Evolutionary conservation across 768 basidiomycete genomes (phyloP).

Genomic region (Phaeolepiota aurea): DNA sequence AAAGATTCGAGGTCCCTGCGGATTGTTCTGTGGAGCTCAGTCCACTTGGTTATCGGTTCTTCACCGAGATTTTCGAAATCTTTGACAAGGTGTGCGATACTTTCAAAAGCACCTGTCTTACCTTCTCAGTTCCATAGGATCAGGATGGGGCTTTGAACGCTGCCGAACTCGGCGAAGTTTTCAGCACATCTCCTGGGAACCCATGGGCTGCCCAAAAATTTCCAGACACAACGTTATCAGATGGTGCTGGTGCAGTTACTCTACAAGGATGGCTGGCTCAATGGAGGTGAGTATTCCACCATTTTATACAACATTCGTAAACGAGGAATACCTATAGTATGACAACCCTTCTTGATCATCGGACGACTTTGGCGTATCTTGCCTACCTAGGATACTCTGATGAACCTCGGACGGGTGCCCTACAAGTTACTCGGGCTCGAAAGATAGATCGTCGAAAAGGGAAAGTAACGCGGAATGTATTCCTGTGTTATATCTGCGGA

Average conservation of each 20-base stretch:
- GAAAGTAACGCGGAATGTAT: conserved; percentile 85
- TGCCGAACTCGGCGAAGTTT: conserved; percentile 77
- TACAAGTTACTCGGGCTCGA: conserved; percentile 79
- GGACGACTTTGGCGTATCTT: conserved; percentile 86
- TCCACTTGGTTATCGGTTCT: conserved; percentile 92
- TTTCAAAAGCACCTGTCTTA: not conserved
- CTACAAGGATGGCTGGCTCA: conserved; percentile 97
- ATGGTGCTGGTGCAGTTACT: conserved; percentile 87
- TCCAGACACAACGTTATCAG: conserved; percentile 82
- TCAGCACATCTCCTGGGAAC: conserved; percentile 92
- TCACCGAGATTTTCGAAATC: conserved; percentile 92
- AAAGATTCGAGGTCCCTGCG: conserved; percentile 84
- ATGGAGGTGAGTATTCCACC: conserved; percentile 92
- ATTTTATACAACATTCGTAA: not conserved
- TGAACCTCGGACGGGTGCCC: conserved; percentile 71
- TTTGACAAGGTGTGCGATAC: conserved; percentile 70
- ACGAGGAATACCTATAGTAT: conserved; percentile 17
- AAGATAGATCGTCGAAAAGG: conserved; percentile 81
- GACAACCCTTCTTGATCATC: conserved; percentile 94
- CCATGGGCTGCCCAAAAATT: conserved; percentile 94
- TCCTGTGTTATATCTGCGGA: conserved; percentile 89
- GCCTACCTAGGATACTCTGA: conserved; percentile 90
- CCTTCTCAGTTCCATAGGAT: conserved; percentile 42
- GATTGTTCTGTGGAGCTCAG: conserved; percentile 96
- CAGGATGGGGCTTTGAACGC: conserved; percentile 89